A percentile compares a stretch with the other conserved stretches of the same genome.
These are phyloP conservation scores for Podaxis sp. DNA, from an alignment of 768 basidiomycete genomes.

Conservation along the genomic window DNA sequence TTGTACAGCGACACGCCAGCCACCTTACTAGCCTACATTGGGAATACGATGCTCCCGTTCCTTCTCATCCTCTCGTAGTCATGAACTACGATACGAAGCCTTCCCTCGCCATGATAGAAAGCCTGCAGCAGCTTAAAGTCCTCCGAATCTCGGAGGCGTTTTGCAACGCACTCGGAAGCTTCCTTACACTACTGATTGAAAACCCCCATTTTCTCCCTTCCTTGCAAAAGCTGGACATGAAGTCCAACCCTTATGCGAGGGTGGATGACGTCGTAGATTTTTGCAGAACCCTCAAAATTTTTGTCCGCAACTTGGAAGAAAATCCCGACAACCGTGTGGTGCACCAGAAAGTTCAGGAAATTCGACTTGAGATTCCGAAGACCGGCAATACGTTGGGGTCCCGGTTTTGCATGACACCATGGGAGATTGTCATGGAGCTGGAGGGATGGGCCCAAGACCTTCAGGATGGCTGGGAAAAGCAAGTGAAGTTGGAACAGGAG, in stretches of 20 bases:
- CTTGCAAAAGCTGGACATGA: background rate
- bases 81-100: background rate
- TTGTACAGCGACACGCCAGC: background rate
- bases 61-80: background rate
- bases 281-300: background rate
- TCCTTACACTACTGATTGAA: background rate
- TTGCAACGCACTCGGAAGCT: background rate
- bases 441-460: background rate
- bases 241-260: background rate
- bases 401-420: background rate
- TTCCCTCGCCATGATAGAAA: background rate
- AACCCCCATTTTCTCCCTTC: background rate
- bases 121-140: background rate
- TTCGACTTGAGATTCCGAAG: background rate
- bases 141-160: background rate
- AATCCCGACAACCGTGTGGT: background rate
- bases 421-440: background rate
- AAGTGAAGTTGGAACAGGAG: background rate
- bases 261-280: background rate
- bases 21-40: slow-evolving; percentile 3
- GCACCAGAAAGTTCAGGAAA: background rate
- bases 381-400: background rate
- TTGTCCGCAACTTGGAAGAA: background rate
- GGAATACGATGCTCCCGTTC: background rate
- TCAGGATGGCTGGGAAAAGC: background rate